A percentile compares a stretch with the other conserved stretches of the same genome.
These are phyloP conservation scores for Solanum ossicruentum DNA, from an alignment of 257 asterid species.

Conservation along the genomic window DNA sequence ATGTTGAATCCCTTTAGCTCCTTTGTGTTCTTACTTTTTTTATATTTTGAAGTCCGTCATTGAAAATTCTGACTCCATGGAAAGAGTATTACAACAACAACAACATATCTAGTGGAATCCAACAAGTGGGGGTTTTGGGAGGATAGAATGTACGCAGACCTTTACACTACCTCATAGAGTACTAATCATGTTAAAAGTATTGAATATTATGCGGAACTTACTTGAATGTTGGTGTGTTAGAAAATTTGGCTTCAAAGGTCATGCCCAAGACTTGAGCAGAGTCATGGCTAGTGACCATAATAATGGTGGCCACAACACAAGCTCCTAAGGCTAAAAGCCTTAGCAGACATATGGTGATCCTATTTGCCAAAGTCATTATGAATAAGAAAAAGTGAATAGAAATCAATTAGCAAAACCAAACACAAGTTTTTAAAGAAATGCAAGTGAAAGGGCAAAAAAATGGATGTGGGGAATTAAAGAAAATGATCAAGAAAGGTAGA, in stretches of 20 bases:
- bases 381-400: neutral
- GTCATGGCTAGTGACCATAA: constrained; percentile 62
- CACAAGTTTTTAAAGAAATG: neutral
- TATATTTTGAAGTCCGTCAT: neutral
- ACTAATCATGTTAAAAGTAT: neutral
- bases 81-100: neutral
- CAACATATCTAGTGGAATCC: no score
- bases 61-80: neutral
- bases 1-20: neutral
- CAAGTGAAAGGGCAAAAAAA: neutral
- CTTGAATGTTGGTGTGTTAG: constrained; percentile 66
- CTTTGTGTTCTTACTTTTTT: neutral
- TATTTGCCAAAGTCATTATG: constrained; percentile 30
- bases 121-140: no score
- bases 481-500: neutral
- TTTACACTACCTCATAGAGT: no score
- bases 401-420: neutral
- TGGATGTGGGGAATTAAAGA: neutral
- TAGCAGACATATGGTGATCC: constrained; percentile 35
- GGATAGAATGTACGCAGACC: no score
- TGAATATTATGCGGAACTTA: constrained; percentile 2
- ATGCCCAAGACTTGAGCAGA: constrained; percentile 42
- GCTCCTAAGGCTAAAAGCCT: constrained; percentile 73
- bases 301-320: constrained; percentile 30
- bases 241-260: constrained; percentile 59